These are phyloP conservation scores for Atkinsonella hypoxylon DNA, from an alignment of 2,329 filamentous ascomycete genomes.

Conservation along the genomic window DNA sequence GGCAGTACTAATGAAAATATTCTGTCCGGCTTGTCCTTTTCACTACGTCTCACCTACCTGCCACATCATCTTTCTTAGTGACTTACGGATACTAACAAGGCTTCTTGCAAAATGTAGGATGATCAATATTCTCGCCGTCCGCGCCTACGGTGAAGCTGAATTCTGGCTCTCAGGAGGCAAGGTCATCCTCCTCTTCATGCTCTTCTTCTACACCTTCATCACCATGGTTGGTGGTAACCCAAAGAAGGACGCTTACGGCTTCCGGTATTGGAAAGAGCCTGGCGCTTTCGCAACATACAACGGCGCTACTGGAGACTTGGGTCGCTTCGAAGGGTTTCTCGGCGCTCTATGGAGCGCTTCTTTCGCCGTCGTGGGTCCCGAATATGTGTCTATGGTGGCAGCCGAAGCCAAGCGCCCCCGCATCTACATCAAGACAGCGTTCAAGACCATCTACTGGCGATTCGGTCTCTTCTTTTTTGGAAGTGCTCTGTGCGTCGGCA, in stretches of 20 bases:
- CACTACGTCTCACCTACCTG: too few relatives aligned
- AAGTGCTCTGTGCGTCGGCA: slow-evolving; percentile 53
- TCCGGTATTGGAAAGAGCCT: slow-evolving; percentile 49
- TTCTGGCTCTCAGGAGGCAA: slow-evolving; percentile 56
- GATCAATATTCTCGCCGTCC: slow-evolving; percentile 54
- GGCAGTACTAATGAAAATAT: background rate
- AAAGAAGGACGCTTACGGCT: slow-evolving; percentile 53
- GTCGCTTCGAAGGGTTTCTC: slow-evolving; percentile 59
- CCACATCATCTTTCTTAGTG: background rate
- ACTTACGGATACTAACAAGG: slow-evolving; percentile 14
- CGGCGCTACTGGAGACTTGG: slow-evolving; percentile 42
- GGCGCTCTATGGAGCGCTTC: slow-evolving; percentile 52
- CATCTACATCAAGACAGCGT: slow-evolving; percentile 52
- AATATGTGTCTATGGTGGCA: slow-evolving; percentile 57
- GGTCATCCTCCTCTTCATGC: slow-evolving; percentile 51
- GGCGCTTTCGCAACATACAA: slow-evolving; percentile 39
- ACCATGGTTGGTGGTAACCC: slow-evolving; percentile 73
- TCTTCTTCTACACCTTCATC: slow-evolving; percentile 67
- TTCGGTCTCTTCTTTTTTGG: slow-evolving; percentile 61
- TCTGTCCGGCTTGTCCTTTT: background rate
- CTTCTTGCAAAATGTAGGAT: slow-evolving; percentile 21
- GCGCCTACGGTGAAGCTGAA: slow-evolving; percentile 58
- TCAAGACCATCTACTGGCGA: slow-evolving; percentile 62
- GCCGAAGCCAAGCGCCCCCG: slow-evolving; percentile 56
- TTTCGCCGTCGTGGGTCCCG: slow-evolving; percentile 54